These are phyloP conservation scores for Stenocarpella maydis DNA, from an alignment of 2,329 filamentous ascomycete species.

Conservation along the genomic window DNA sequence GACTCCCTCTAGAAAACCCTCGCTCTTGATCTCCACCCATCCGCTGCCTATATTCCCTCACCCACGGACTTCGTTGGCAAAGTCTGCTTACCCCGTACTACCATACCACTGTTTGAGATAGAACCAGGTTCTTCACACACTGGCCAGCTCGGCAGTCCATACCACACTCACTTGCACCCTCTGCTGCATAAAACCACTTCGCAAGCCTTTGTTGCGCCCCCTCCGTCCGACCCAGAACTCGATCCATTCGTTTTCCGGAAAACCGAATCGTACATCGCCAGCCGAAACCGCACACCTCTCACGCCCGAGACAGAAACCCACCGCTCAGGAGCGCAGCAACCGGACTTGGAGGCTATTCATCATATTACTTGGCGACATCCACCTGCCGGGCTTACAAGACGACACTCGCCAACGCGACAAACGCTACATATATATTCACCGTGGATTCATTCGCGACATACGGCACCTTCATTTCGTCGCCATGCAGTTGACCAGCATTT, in stretches of 20 bases:
- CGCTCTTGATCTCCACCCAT: conserved; percentile 35
- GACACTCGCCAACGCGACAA: conserved; percentile 12
- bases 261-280: conserved; percentile 33
- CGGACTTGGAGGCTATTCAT: background rate
- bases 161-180: conserved; percentile 38
- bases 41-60: conserved; percentile 33
- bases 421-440: conserved; percentile 21
- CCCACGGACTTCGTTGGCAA: conserved; percentile 64
- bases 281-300: conserved; percentile 19
- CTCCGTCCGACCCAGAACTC: conserved; percentile 13
- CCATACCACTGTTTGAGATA: conserved; percentile 35
- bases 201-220: conserved; percentile 25
- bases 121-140: conserved; percentile 25
- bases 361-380: background rate
- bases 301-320: background rate
- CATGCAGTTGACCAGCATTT: conserved; percentile 56
- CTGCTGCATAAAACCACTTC: conserved; percentile 24
- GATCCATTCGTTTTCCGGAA: conserved; percentile 35
- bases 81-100: conserved; percentile 50
- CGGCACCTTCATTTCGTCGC: conserved; percentile 29
- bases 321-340: conserved; percentile 12
- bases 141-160: conserved; percentile 42
- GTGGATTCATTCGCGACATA: conserved; percentile 30
- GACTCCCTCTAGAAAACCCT: conserved; percentile 32
- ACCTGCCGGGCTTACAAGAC: background rate